Conservation (phyloP, 257 asterid species). For the Przewalskia tangutica region DNA sequence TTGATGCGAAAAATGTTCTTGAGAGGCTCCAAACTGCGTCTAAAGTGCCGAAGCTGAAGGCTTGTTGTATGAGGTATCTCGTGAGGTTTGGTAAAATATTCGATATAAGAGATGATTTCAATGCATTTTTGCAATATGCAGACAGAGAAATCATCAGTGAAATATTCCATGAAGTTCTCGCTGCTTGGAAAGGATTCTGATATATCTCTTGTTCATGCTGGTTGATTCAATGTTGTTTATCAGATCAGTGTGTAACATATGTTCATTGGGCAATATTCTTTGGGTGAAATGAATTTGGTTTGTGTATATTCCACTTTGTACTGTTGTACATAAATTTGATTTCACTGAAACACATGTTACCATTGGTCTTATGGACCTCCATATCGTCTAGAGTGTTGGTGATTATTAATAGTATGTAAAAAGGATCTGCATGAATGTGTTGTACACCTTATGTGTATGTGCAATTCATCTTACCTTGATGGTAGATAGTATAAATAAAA, state of each 20-base stretch:
- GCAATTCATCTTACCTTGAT: background rate
- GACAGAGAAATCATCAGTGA: slow-evolving; percentile 67
- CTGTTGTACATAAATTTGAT: slow-evolving; percentile 1
- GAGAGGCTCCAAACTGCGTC: slow-evolving; percentile 77
- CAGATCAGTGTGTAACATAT: slow-evolving; percentile 1
- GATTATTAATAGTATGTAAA: background rate
- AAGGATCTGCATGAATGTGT: background rate
- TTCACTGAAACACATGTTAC: background rate
- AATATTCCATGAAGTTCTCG: slow-evolving; percentile 63
- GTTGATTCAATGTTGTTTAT: background rate
- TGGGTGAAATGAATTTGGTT: slow-evolving; percentile 4
- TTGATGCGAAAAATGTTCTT: slow-evolving; percentile 59
- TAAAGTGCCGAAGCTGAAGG: slow-evolving; percentile 59
- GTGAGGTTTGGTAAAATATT: slow-evolving; percentile 83
- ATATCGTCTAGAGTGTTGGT: background rate
- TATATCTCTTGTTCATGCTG: background rate
- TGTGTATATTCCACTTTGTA: slow-evolving; percentile 2
- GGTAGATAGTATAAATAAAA: background rate
- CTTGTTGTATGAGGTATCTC: slow-evolving; percentile 56
- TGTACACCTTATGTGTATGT: background rate
- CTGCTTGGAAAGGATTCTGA: slow-evolving; percentile 88
- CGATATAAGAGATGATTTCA: slow-evolving; percentile 61
- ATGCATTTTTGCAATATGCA: slow-evolving; percentile 49
- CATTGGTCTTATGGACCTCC: background rate
- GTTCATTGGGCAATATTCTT: slow-evolving; percentile 7